These are phyloP conservation scores for Termitomyces sp. DNA, from an alignment of 768 basidiomycete species.

Conservation along the genomic window DNA sequence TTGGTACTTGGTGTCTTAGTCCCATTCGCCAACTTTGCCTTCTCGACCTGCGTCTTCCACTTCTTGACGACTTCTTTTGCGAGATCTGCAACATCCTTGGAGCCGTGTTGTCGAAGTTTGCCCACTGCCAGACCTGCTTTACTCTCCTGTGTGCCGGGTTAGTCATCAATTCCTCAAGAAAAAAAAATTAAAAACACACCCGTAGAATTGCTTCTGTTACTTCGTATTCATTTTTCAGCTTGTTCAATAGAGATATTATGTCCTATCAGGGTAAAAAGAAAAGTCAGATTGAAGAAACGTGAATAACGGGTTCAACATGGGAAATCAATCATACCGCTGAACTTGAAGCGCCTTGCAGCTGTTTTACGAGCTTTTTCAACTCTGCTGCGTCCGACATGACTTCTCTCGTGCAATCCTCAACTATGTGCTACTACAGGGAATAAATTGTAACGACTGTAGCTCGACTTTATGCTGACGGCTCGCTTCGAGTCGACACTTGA, in stretches of 20 bases:
- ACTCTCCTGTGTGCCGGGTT: constrained; percentile 60
- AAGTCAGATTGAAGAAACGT: constrained; percentile 24
- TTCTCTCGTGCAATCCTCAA: constrained; percentile 21
- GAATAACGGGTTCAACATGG: constrained; percentile 32
- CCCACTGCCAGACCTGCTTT: constrained; percentile 91
- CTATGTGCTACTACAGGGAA: constrained; percentile 29
- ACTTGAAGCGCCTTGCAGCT: constrained; percentile 58
- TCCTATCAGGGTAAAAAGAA: constrained; percentile 46
- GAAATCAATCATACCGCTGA: constrained; percentile 45
- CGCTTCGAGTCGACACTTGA: constrained; percentile 12
- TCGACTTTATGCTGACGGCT: constrained; percentile 13
- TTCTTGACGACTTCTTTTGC: constrained; percentile 90
- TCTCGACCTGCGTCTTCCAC: constrained; percentile 88
- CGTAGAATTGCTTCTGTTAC: constrained; percentile 71
- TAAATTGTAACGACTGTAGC: constrained; percentile 16
- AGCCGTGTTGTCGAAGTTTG: constrained; percentile 71
- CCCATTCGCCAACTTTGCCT: constrained; percentile 37
- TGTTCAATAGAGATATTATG: constrained; percentile 49
- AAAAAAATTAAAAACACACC: constrained; percentile 41
- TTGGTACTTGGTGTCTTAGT: constrained; percentile 16
- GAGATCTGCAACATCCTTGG: constrained; percentile 69
- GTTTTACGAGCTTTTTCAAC: constrained; percentile 77
- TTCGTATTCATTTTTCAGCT: constrained; percentile 59
- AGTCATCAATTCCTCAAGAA: constrained; percentile 16
- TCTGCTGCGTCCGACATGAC: constrained; percentile 50